Conservation (phyloP, 257 asterid genomes). For the Ilex aquifolium region DNA sequence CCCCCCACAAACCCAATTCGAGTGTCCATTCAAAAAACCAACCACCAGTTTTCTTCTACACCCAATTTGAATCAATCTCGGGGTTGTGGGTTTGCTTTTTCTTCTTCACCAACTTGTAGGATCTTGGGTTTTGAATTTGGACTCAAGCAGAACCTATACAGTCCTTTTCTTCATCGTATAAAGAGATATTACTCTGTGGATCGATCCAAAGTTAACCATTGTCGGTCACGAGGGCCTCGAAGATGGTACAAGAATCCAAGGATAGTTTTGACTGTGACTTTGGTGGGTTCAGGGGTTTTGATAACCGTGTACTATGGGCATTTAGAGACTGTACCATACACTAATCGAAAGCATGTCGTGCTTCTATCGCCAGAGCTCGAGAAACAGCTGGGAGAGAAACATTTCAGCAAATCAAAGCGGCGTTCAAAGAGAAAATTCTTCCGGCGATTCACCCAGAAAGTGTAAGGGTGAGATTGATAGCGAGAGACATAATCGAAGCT, state of each 20-base stretch:
- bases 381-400: conserved; percentile 52
- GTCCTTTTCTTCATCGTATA: conserved; percentile 44
- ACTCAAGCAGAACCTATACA: background rate
- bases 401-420: conserved; percentile 42
- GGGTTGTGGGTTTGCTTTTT: background rate
- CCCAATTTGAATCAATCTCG: background rate
- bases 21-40: conserved; percentile 2
- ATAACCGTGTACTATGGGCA: conserved; percentile 68
- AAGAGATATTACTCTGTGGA: conserved; percentile 76
- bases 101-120: background rate
- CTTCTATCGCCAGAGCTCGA: conserved; percentile 56
- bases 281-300: conserved; percentile 64
- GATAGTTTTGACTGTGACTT: conserved; percentile 21
- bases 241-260: conserved; percentile 70
- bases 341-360: conserved; percentile 85
- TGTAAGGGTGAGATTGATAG: conserved; percentile 61
- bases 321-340: conserved; percentile 75
- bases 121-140: background rate
- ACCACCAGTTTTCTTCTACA: background rate
- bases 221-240: conserved; percentile 62
- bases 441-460: conserved; percentile 92
- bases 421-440: conserved; percentile 61
- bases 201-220: conserved; percentile 44
- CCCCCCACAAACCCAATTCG: conserved; percentile 21
- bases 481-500: conserved; percentile 66